Percentiles rank a stretch among this genome's conserved stretches.
Evolutionary conservation across 176 grass and related monocot genomes (phyloP).

Genomic region (Ananas comosus): DNA sequence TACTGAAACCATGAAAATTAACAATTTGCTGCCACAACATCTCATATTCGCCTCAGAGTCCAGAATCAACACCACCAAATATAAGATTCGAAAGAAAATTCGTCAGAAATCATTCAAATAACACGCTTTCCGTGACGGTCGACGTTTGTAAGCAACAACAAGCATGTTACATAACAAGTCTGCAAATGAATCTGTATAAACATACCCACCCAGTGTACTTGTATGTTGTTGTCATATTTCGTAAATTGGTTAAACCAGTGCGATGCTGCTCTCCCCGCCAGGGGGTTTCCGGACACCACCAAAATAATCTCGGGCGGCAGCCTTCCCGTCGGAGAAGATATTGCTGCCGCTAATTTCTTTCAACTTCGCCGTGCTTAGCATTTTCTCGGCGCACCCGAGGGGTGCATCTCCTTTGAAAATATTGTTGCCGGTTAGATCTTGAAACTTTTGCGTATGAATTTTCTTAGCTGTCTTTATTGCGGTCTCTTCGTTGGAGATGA

Average conservation of each 20-base stretch:
- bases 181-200: not conserved
- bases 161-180: no score
- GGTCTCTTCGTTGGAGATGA: slow-evolving; percentile 56
- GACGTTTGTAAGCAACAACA: no score
- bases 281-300: slow-evolving; percentile 68
- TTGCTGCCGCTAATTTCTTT: slow-evolving; percentile 69
- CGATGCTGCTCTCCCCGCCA: slow-evolving; percentile 68
- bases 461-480: slow-evolving; percentile 54
- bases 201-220: not conserved
- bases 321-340: slow-evolving; percentile 58
- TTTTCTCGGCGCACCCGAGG: slow-evolving; percentile 38
- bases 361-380: slow-evolving; percentile 52
- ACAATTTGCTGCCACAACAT: no score
- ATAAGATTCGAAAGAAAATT: no score
- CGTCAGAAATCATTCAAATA: no score
- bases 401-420: slow-evolving; percentile 54
- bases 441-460: slow-evolving; percentile 79
- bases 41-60: no score
- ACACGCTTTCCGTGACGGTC: no score
- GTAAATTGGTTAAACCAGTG: slow-evolving; percentile 38
- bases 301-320: slow-evolving; percentile 53
- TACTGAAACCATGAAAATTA: no score
- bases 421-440: slow-evolving; percentile 67
- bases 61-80: no score
- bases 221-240: not conserved